Evolutionary conservation across 2,329 filamentous ascomycete species (phyloP).

Genomic region (Exophiala xenobiotica): DNA sequence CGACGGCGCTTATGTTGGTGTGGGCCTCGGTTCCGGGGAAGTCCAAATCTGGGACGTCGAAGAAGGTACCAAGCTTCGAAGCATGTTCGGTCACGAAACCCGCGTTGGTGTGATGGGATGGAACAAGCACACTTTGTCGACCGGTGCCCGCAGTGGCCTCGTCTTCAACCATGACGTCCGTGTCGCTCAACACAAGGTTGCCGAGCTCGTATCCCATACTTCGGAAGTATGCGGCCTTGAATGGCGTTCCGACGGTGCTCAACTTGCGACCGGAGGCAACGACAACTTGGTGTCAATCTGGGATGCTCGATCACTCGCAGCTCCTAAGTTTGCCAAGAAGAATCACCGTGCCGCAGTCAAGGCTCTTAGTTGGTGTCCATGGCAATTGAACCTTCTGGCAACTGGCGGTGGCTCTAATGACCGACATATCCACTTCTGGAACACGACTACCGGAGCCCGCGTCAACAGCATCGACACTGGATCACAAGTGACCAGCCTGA

Average conservation of each 20-base stretch:
- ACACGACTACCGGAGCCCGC: slow-evolving; percentile 93
- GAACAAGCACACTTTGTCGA: slow-evolving; percentile 97
- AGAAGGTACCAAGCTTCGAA: slow-evolving; percentile 90
- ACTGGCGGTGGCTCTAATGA: slow-evolving; percentile 96
- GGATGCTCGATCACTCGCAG: slow-evolving; percentile 89
- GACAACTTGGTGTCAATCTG: slow-evolving; percentile 99
- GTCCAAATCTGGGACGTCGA: slow-evolving; percentile 81
- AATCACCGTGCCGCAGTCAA: slow-evolving; percentile 99
- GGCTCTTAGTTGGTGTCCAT: slow-evolving; percentile 97
- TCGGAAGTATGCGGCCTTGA: slow-evolving; percentile 97
- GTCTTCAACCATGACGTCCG: slow-evolving; percentile 95
- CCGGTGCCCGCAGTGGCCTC: slow-evolving; percentile 87
- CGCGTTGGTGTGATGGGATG: slow-evolving; percentile 98
- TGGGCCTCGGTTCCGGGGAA: slow-evolving; percentile 91
- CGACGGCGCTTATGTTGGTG: slow-evolving; percentile 92
- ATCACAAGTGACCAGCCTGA: slow-evolving; percentile 91
- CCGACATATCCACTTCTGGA: slow-evolving; percentile 99
- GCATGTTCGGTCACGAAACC: slow-evolving; percentile 96
- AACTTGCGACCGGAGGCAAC: slow-evolving; percentile 95
- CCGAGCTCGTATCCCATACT: slow-evolving; percentile 94
- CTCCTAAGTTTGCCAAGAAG: slow-evolving; percentile 98
- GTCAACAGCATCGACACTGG: slow-evolving; percentile 99
- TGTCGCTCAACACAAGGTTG: slow-evolving; percentile 95
- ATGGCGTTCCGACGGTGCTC: slow-evolving; percentile 93
- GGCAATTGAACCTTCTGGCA: slow-evolving; percentile 95